Conservation (phyloP, 768 basidiomycete genomes). For the Serendipita sp. region DNA sequence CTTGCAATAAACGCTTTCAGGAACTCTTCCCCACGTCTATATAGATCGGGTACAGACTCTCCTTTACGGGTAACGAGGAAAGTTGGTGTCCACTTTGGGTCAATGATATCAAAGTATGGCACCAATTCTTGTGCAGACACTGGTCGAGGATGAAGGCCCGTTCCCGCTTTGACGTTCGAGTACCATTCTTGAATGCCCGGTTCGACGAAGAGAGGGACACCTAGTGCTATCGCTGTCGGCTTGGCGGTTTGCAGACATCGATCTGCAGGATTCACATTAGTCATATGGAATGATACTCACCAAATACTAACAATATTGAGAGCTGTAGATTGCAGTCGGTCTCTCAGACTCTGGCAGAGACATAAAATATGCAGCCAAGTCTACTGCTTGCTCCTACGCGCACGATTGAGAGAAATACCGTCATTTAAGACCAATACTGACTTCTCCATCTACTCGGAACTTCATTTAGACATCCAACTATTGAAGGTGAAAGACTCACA, state of each 20-base stretch:
- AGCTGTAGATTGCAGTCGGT: conserved; percentile 69
- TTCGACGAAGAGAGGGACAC: conserved; percentile 56
- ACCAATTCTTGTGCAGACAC: conserved; percentile 36
- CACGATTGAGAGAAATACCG: not conserved
- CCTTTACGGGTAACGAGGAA: conserved; percentile 60
- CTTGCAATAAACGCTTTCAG: conserved; percentile 34
- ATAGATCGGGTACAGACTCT: conserved; percentile 46
- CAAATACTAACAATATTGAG: conserved; percentile 52
- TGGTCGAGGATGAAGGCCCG: conserved; percentile 65
- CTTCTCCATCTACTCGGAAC: conserved; percentile 36
- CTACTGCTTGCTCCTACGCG: conserved; percentile 48
- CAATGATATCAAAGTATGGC: conserved; percentile 37
- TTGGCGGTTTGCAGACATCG: conserved; percentile 72
- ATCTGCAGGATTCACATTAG: conserved; percentile 27
- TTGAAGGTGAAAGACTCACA: not conserved
- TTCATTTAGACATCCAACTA: not conserved
- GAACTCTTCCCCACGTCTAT: conserved; percentile 40
- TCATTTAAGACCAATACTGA: conserved; percentile 14
- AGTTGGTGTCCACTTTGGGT: conserved; percentile 38
- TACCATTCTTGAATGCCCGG: conserved; percentile 74
- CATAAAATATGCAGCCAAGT: conserved; percentile 47
- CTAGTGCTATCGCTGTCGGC: conserved; percentile 43
- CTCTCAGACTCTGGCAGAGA: conserved; percentile 46
- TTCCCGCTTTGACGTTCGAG: conserved; percentile 45
- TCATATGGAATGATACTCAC: not conserved